Conservation (phyloP, 2,329 filamentous ascomycete genomes). For the Cyphellophora europaea region DNA sequence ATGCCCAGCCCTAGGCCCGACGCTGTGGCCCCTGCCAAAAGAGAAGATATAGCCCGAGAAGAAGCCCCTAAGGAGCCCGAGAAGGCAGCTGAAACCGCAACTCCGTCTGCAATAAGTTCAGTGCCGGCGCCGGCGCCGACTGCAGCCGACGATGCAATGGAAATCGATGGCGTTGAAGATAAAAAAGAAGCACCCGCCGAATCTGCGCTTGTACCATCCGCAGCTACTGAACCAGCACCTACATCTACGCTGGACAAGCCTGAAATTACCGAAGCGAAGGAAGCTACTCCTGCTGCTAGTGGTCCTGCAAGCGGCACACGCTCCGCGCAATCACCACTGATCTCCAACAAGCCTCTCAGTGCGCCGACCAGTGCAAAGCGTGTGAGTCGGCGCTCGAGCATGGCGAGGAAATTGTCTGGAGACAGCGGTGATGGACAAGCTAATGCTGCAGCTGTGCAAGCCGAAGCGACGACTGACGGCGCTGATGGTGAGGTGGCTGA, state of each 20-base stretch:
- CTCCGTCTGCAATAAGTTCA: too few species aligned
- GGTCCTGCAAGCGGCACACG: not conserved
- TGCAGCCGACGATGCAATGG: too few species aligned
- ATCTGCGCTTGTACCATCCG: too few species aligned
- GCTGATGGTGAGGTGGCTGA: not conserved
- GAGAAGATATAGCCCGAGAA: not conserved
- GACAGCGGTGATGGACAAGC: not conserved
- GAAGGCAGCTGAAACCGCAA: too few species aligned
- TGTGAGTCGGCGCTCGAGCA: constrained; percentile 10
- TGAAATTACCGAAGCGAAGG: too few species aligned
- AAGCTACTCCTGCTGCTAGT: not conserved
- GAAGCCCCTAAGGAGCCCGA: not conserved
- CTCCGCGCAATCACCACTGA: constrained; percentile 8
- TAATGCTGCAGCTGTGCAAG: not conserved
- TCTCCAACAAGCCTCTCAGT: constrained; percentile 9
- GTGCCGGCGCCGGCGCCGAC: too few species aligned
- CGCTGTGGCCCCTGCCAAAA: constrained; percentile 1
- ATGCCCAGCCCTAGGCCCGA: constrained; percentile 6
- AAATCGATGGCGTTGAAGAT: too few species aligned
- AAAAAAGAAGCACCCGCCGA: too few species aligned
- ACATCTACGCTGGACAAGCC: too few species aligned
- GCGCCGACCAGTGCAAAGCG: constrained; percentile 9
- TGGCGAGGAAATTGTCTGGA: constrained; percentile 4
- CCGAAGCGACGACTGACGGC: not conserved
- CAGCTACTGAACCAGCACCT: too few species aligned